phyloP scores from a whole-genome alignment of 768 basidiomycete genomes.

The Megacollybia marginata region DNA sequence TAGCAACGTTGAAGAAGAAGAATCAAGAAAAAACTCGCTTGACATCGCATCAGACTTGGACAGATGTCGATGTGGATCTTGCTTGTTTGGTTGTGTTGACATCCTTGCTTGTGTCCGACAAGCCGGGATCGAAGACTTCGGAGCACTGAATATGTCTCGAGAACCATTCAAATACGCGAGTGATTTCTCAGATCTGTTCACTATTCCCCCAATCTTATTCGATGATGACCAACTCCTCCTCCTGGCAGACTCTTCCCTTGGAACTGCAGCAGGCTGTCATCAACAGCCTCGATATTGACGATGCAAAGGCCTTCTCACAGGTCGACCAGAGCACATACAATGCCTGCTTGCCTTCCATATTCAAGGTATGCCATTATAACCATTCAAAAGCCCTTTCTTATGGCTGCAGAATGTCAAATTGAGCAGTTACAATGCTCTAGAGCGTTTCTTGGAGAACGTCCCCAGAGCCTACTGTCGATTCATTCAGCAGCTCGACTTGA shows the following conservation, averaged over 20 bases:
- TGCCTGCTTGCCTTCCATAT: slow-evolving; percentile 50
- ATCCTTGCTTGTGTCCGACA: neutral
- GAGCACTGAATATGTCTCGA: neutral
- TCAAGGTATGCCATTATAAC: slow-evolving; percentile 36
- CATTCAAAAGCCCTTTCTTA: slow-evolving; percentile 8
- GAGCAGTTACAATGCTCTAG: slow-evolving; percentile 34
- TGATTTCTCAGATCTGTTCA: slow-evolving; percentile 2
- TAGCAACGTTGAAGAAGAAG: too few relatives aligned
- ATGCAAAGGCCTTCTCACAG: slow-evolving; percentile 39
- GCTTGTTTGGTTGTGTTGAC: too few relatives aligned
- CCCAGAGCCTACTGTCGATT: slow-evolving; percentile 44
- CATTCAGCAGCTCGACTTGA: slow-evolving; percentile 46
- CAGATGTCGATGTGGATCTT: too few relatives aligned
- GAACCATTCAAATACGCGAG: slow-evolving; percentile 3
- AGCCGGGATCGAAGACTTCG: slow-evolving; percentile 2
- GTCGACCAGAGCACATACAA: slow-evolving; percentile 44
- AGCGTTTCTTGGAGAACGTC: slow-evolving; percentile 47
- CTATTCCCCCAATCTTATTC: neutral
- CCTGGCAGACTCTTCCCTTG: slow-evolving; percentile 54
- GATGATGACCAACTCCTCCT: slow-evolving; percentile 10
- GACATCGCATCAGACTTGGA: too few relatives aligned
- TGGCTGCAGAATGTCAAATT: slow-evolving; percentile 41
- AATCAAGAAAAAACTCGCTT: too few relatives aligned
- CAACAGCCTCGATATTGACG: slow-evolving; percentile 27
- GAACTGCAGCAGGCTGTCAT: slow-evolving; percentile 61